These are phyloP conservation scores for Diplodia scrobiculata DNA, from an alignment of 2,329 filamentous ascomycete species.

Conservation along the genomic window DNA sequence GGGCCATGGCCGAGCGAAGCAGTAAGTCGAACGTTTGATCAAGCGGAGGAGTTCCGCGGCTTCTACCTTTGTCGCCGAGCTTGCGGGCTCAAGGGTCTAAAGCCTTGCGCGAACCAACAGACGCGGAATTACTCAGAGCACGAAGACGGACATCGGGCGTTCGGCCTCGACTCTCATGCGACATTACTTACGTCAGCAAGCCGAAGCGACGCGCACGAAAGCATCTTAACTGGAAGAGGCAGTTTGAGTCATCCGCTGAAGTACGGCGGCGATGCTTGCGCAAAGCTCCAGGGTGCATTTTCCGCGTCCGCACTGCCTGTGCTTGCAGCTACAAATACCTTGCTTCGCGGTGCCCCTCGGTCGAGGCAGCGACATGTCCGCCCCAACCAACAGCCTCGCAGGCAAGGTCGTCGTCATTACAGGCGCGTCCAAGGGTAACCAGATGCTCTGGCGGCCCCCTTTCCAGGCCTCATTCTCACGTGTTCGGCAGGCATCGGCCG, in stretches of 20 bases:
- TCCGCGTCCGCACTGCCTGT: no score
- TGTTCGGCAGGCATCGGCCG: slow-evolving; percentile 68
- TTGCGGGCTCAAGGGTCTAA: no score
- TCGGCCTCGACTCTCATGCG: neutral
- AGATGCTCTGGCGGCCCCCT: neutral
- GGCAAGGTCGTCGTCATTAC: slow-evolving; percentile 79
- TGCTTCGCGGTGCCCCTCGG: neutral
- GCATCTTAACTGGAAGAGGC: slow-evolving; percentile 21
- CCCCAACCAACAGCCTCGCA: slow-evolving; percentile 47
- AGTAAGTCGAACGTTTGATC: no score
- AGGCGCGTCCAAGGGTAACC: slow-evolving; percentile 72
- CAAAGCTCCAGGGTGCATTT: no score
- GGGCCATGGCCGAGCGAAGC: no score
- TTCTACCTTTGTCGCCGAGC: no score
- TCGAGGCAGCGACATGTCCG: neutral
- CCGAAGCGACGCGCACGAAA: slow-evolving; percentile 17
- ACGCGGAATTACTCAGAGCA: no score
- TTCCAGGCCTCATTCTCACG: neutral
- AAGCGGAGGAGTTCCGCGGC: no score
- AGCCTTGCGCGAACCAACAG: no score
- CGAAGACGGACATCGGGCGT: neutral
- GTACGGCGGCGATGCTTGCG: no score
- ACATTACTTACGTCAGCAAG: slow-evolving; percentile 17
- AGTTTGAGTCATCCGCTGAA: slow-evolving; percentile 3
- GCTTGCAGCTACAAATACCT: neutral